These are phyloP conservation scores for Gynostemma pentaphyllum DNA, from an alignment of 306 rosid species.

Conservation along the genomic window DNA sequence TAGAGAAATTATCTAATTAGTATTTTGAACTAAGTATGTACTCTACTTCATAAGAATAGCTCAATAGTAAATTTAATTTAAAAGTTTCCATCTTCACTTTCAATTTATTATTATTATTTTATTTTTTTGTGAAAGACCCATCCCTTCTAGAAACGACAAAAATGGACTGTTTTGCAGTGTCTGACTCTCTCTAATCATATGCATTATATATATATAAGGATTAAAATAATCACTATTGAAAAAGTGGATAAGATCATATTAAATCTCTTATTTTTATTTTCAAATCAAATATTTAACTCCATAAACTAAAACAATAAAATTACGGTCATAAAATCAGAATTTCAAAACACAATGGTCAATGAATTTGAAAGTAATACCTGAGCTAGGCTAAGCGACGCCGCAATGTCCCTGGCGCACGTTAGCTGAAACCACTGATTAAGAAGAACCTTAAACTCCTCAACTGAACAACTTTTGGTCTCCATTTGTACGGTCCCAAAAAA, in stretches of 20 bases:
- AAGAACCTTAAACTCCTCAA: no score
- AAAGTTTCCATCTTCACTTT: no score
- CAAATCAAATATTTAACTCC: neutral
- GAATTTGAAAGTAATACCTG: conserved; percentile 11
- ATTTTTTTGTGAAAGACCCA: no score
- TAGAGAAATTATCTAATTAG: no score
- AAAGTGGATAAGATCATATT: neutral
- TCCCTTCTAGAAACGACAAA: no score
- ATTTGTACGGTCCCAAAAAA: conserved; percentile 25
- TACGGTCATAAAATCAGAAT: neutral
- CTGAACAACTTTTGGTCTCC: conserved; percentile 19
- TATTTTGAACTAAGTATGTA: no score
- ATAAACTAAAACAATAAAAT: neutral
- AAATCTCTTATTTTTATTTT: neutral
- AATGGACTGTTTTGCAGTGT: neutral
- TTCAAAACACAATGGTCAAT: neutral
- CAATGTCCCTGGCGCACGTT: conserved; percentile 19
- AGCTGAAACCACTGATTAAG: conserved; percentile 16
- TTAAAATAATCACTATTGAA: neutral
- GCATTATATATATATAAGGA: neutral
- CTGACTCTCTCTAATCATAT: neutral
- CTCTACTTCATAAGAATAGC: no score
- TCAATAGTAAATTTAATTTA: no score
- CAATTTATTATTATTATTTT: no score
- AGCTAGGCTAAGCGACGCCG: conserved; percentile 9